A percentile compares a stretch with the other conserved stretches of the same genome.
Evolutionary conservation across 768 basidiomycete species (phyloP).

Genomic region (Suillus tomentosus): DNA sequence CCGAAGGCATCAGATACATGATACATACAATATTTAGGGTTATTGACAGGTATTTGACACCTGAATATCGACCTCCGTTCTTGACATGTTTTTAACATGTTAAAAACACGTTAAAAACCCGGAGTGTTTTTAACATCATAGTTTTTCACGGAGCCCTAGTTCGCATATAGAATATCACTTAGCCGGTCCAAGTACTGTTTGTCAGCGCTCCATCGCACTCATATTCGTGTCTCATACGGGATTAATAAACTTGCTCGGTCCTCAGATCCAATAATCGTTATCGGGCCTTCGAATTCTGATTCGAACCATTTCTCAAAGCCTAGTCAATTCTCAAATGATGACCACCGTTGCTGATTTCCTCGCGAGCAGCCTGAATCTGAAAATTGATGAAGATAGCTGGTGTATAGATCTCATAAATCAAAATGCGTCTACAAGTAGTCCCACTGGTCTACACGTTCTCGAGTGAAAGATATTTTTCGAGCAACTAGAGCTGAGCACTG

Average conservation of each 20-base stretch:
- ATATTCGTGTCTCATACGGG: not conserved
- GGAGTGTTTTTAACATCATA: no score
- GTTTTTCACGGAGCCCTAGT: no score
- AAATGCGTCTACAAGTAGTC: not conserved
- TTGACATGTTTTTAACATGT: no score
- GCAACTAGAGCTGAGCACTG: no score
- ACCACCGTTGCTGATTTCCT: not conserved
- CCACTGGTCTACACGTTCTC: no score
- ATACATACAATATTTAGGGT: no score
- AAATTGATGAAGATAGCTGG: not conserved
- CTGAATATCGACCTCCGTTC: no score
- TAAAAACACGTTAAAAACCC: no score
- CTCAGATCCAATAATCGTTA: not conserved
- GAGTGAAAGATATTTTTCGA: no score
- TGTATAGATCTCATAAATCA: no score
- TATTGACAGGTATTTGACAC: no score
- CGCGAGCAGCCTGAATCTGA: not conserved
- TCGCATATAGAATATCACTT: not conserved
- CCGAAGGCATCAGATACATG: no score
- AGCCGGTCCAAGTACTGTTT: not conserved
- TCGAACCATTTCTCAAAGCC: not conserved
- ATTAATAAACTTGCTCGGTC: not conserved
- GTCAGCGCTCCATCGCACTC: not conserved
- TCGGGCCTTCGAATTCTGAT: not conserved
- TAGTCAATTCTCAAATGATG: not conserved